Evolutionary conservation across 805 yeast genomes (phyloP), one percentile per base, ranked within the genome.

Genomic region (Cyberlindnera petersonii): DNA sequence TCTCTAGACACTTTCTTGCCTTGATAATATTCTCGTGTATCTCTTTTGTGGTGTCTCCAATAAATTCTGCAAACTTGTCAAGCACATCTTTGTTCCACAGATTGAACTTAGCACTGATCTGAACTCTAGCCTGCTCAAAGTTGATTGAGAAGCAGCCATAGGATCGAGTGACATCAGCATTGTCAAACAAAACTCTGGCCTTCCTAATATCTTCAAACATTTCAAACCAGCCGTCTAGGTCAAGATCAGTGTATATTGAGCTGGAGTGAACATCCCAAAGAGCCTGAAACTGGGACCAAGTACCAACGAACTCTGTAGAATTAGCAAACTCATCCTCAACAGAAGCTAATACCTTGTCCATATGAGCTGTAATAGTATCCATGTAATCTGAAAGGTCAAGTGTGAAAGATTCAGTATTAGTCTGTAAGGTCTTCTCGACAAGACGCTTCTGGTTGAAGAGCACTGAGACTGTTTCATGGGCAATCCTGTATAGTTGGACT

Each of bases 261-360:
- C 66, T 69, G 0, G 70, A 48, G 11, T 69, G 64, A 9, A 80
- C 49, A 43, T 74, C 79, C 86, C 88, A 80, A 5, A 83, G 55
- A 1, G 69, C 57, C 51, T 79, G 83, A 20, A 81, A 64, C 16
- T 59, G 60, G 2, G 53, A 49, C 94, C 94, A 85, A 14, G 64
- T 61, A 1, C 50, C 38, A 14, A 72, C 56, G 47, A 78, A 79
- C 0, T 14, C 35, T 0, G 48, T 10, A 0, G 74, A 69, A 3
- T 53, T 40, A 0, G 32, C 26, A 15, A 64, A 52, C 4, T 61
- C 40, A 0, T 16, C 17, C n/a, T 72, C 74, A 6, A 77, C 52
- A 4, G 46, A 40, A 2, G 34, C 35, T 13, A 64, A 35, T 5
- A 60, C 53, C 1, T 35, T 18, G 8, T 48, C 39, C 31, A 63